Evolutionary conservation across 176 grass and related monocot species (phyloP).

Genomic region (Phragmites australis): DNA sequence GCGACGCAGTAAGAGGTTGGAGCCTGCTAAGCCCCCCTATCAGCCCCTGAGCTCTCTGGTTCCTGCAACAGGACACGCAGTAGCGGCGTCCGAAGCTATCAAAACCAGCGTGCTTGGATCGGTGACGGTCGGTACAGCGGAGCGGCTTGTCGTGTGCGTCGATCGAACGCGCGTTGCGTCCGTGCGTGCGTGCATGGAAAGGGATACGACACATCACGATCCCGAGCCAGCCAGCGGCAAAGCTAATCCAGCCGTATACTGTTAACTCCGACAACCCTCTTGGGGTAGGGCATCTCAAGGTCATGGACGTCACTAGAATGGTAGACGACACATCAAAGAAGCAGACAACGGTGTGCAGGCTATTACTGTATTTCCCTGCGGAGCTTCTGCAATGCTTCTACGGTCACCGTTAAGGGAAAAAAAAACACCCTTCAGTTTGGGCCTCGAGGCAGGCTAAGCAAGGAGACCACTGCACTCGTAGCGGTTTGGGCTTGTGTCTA

Average conservation of each 20-base stretch:
- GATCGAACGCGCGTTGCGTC: neutral
- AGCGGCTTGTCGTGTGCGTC: neutral
- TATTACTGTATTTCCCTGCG: neutral
- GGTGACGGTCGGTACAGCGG: neutral
- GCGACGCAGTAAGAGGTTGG: too few relatives aligned
- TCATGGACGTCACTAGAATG: neutral
- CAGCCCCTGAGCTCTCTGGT: too few relatives aligned
- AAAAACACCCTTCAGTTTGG: neutral
- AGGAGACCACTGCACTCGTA: too few relatives aligned
- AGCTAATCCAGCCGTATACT: constrained; percentile 13
- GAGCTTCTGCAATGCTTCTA: neutral
- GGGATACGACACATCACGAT: neutral
- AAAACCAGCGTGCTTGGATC: neutral
- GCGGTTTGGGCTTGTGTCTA: too few relatives aligned
- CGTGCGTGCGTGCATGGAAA: neutral
- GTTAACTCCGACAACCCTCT: neutral
- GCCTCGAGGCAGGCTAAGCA: too few relatives aligned
- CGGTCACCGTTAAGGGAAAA: too few relatives aligned
- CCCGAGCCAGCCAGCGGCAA: neutral
- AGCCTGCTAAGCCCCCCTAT: too few relatives aligned
- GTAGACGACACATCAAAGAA: neutral
- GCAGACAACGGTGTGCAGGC: neutral
- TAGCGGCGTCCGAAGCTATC: neutral
- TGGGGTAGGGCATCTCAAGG: neutral
- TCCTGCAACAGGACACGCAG: neutral